Evolutionary conservation across 148 eudicot species (phyloP).

Genomic region (Vaccinium macrocarpon): DNA sequence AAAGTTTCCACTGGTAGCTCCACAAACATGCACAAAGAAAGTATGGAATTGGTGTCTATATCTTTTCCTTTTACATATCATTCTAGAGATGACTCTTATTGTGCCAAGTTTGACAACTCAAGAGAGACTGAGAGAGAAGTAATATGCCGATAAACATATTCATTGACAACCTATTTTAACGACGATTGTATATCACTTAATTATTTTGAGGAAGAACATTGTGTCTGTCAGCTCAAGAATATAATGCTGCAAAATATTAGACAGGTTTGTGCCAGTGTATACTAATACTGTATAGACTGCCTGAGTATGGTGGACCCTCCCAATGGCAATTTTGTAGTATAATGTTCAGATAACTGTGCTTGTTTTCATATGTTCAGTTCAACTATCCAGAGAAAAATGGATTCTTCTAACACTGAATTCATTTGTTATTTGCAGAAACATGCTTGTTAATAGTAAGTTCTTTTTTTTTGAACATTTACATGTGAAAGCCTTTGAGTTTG

Average conservation of each 20-base stretch:
- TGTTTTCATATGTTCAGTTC: not conserved
- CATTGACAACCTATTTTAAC: not conserved
- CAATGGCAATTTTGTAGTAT: too few relatives aligned
- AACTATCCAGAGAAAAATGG: not conserved
- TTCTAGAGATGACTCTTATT: not conserved
- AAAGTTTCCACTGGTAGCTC: not conserved
- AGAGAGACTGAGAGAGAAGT: not conserved
- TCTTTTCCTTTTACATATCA: not conserved
- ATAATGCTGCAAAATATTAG: not conserved
- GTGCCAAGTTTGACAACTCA: not conserved
- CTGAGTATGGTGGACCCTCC: too few relatives aligned
- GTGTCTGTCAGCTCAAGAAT: not conserved
- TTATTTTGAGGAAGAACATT: not conserved
- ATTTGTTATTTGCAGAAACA: not conserved
- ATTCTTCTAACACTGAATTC: not conserved
- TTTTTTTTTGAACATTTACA: not conserved
- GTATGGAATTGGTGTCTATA: not conserved
- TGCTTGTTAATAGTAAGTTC: not conserved
- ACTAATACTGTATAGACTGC: too few relatives aligned
- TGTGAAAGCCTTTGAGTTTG: not conserved
- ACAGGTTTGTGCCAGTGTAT: not conserved
- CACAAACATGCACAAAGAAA: not conserved
- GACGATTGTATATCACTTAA: not conserved
- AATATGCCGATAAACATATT: not conserved
- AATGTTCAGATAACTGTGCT: not conserved